Evolutionary conservation across 2,329 filamentous ascomycete species (phyloP), one percentile per base, ranked within the genome.

Genomic region (Aspergillus terreus): DNA sequence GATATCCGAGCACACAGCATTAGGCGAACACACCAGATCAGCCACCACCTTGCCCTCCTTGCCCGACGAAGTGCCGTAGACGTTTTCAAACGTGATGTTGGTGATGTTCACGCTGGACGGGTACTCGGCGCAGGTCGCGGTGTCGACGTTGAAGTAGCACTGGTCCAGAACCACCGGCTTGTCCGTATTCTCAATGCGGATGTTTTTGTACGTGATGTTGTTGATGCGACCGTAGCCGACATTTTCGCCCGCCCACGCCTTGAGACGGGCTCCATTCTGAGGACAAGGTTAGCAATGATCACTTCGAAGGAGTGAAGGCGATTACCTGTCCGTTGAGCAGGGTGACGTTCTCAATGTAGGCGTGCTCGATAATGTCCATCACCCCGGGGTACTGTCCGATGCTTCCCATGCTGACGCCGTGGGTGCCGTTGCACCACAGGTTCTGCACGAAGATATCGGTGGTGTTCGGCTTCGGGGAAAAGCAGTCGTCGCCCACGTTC

Each of bases 181-280:
- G 56, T 84, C 82, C 17, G 80, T 82, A 55, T 82, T 81, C 17
- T 79, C 80, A 38, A 82, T 75, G 66, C 76, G 79, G 58, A 85
- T 79, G 66, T 84, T 81, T 64, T 81, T 75, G 67, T 83, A 85
- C 1, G 82, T 85, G 44, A 85, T 73, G 61, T 85, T 85, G 58
- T 80, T 75, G 56, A 85, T 80, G 49, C 78, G 83, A 7, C 82
- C 82, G 52, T 82, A 83, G 2, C 82, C 82, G 0, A 79, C 78
- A 42, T 77, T 68, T 2, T 73, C 68, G 0, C 82, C 82, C 0
- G 82, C 82, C 82, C 82, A 85, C 2, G 77, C 76, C 70, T 85
- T 85, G 42, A 85, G 75, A 4, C 82, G 76, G 1, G 81, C 81
- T 2, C 81, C 81, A 36, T 80, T 79, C 63, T 80, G 63, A 11